phyloP scores from a whole-genome alignment of 2,329 filamentous ascomycete species.

The Aaosphaeria arxii region DNA sequence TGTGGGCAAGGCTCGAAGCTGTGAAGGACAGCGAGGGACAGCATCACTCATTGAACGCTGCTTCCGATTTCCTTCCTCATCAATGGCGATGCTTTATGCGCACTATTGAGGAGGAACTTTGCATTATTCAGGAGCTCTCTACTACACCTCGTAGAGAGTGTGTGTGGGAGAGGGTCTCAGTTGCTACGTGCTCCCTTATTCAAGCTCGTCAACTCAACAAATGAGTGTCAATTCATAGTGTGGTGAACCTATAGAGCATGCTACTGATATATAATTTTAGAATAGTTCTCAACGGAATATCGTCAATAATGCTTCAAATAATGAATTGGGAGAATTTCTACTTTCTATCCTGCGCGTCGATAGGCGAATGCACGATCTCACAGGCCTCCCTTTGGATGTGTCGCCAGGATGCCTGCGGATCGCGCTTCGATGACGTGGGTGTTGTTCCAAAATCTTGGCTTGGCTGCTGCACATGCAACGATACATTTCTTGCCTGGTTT shows the following conservation, averaged over 20 bases:
- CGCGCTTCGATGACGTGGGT: constrained; percentile 24
- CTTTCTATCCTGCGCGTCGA: too few relatives aligned
- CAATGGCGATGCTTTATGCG: constrained; percentile 23
- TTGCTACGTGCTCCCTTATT: too few relatives aligned
- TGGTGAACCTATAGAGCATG: too few relatives aligned
- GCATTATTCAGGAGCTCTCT: neutral
- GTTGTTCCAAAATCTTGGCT: constrained; percentile 7
- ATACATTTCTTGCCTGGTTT: neutral
- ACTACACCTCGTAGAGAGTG: too few relatives aligned
- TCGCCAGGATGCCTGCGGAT: constrained; percentile 15
- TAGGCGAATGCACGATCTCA: too few relatives aligned
- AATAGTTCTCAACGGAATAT: too few relatives aligned
- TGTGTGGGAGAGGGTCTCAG: neutral
- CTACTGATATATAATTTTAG: too few relatives aligned
- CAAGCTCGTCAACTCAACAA: too few relatives aligned
- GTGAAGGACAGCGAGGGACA: neutral
- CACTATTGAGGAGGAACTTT: constrained; percentile 28
- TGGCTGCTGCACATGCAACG: constrained; percentile 18
- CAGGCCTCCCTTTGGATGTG: constrained; percentile 10
- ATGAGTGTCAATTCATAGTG: too few relatives aligned
- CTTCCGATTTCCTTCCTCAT: constrained; percentile 37
- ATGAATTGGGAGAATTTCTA: too few relatives aligned
- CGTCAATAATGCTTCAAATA: too few relatives aligned
- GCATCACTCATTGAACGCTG: neutral
- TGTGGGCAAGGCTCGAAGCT: constrained; percentile 20